Evolutionary conservation across 345 rosid genomes (phyloP).

Genomic region (Ricinus communis): DNA sequence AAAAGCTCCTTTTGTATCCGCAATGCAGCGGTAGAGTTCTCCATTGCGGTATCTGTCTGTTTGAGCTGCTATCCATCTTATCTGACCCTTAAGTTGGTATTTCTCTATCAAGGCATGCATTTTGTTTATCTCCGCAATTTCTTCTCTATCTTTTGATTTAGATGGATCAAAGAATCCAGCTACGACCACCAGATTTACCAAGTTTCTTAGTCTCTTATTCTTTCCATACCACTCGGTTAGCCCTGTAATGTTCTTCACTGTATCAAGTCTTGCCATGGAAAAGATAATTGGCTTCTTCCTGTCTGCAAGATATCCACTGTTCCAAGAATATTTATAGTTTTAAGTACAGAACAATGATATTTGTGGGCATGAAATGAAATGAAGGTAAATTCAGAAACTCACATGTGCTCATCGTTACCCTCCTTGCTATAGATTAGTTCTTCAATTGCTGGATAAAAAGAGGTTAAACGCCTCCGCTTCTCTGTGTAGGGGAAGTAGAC

Average conservation of each 20-base stretch:
- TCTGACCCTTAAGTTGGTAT: constrained; percentile 71
- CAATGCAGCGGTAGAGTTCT: constrained; percentile 86
- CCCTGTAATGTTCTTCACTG: constrained; percentile 84
- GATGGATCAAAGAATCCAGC: constrained; percentile 86
- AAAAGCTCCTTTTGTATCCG: constrained; percentile 88
- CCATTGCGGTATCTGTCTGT: constrained; percentile 81
- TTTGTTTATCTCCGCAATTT: constrained; percentile 75
- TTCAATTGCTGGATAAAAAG: constrained; percentile 71
- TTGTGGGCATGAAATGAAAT: not conserved
- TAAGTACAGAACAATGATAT: not conserved
- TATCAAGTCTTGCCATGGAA: constrained; percentile 98
- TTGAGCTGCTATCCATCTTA: constrained; percentile 97
- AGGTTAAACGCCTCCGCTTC: constrained; percentile 47
- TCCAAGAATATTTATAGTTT: constrained; percentile 11
- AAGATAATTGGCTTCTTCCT: constrained; percentile 78
- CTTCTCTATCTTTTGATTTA: constrained; percentile 84
- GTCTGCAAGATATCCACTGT: constrained; percentile 82
- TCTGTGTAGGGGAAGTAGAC: constrained; percentile 79
- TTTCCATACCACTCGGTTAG: constrained; percentile 92
- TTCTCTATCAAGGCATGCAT: constrained; percentile 76
- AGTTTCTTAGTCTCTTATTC: constrained; percentile 63
- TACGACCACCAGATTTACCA: constrained; percentile 85
- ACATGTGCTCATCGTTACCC: constrained; percentile 78
- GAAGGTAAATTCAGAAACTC: constrained; percentile 18
- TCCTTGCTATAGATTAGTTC: constrained; percentile 64